phyloP scores from a whole-genome alignment of 1,139 yeast genomes.

The Lizanozyma gosingica region DNA sequence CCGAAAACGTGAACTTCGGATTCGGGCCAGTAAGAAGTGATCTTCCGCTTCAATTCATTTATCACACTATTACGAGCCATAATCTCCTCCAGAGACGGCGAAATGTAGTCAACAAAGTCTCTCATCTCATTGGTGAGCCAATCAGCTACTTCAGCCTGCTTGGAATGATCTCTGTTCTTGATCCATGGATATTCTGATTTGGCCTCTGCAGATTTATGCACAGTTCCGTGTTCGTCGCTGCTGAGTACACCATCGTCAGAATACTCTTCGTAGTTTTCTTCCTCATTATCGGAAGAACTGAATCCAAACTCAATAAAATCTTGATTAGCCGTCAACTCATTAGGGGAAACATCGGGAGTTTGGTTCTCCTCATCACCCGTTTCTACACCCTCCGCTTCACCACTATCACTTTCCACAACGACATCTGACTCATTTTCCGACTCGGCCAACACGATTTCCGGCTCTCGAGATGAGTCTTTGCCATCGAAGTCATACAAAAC shows the following conservation, averaged over 20 bases:
- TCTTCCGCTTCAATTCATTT: constrained; percentile 46
- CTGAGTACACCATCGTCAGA: constrained; percentile 13
- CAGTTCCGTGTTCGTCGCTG: constrained; percentile 4
- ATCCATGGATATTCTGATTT: constrained; percentile 70
- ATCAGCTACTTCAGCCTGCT: constrained; percentile 68
- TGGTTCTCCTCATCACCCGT: not conserved
- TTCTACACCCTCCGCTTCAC: not conserved
- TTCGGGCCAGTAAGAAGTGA: constrained; percentile 60
- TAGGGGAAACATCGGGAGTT: constrained; percentile 2
- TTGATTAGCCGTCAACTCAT: constrained; percentile 39
- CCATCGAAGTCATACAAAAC: not conserved
- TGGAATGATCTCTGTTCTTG: constrained; percentile 63
- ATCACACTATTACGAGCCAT: constrained; percentile 61
- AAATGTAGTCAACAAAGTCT: constrained; percentile 79
- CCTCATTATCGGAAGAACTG: constrained; percentile 23
- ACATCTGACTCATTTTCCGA: not conserved
- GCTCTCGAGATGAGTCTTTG: not conserved
- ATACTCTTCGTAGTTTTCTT: constrained; percentile 10
- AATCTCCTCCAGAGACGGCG: constrained; percentile 78
- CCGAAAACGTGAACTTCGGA: constrained; percentile 88
- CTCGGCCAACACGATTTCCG: not conserved
- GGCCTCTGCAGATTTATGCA: constrained; percentile 7
- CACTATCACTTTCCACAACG: not conserved
- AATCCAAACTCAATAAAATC: constrained; percentile 59
- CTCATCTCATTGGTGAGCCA: constrained; percentile 84